phyloP scores from a whole-genome alignment of 202 grass and related monocot genomes.

The Cymbopogon flexuosus region DNA sequence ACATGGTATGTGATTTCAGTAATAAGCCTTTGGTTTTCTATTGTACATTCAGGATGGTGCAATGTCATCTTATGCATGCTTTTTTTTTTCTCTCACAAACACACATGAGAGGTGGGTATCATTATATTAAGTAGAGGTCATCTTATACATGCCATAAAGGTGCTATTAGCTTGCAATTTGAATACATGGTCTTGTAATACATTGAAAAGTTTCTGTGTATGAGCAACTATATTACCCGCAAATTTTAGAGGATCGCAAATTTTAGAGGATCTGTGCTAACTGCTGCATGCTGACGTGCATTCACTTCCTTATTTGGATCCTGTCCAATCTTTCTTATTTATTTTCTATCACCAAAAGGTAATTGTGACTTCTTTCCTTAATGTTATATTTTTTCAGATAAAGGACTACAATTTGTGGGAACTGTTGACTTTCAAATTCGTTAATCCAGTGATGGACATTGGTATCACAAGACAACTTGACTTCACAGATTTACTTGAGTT shows the following conservation, averaged over 20 bases:
- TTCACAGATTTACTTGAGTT: constrained; percentile 79
- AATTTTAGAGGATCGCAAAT: background rate
- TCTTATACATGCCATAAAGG: background rate
- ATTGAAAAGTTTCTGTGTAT: background rate
- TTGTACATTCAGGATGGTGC: constrained; percentile 10
- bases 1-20: constrained; percentile 38
- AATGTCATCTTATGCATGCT: background rate
- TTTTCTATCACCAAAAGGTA: constrained; percentile 4
- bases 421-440: constrained; percentile 76
- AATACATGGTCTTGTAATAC: background rate
- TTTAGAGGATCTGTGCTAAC: background rate
- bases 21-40: background rate
- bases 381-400: constrained; percentile 34
- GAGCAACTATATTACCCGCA: background rate
- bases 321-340: background rate
- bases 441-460: constrained; percentile 70
- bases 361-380: constrained; percentile 29
- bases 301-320: background rate
- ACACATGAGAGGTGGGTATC: background rate
- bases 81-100: background rate
- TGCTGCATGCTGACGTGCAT: background rate
- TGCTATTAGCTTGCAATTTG: background rate
- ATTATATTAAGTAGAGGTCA: background rate
- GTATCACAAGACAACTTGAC: constrained; percentile 78
- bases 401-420: constrained; percentile 40